These are phyloP conservation scores for Podila epicladia DNA, from an alignment of 192 early-diverging fungal genomes.

Conservation along the genomic window DNA sequence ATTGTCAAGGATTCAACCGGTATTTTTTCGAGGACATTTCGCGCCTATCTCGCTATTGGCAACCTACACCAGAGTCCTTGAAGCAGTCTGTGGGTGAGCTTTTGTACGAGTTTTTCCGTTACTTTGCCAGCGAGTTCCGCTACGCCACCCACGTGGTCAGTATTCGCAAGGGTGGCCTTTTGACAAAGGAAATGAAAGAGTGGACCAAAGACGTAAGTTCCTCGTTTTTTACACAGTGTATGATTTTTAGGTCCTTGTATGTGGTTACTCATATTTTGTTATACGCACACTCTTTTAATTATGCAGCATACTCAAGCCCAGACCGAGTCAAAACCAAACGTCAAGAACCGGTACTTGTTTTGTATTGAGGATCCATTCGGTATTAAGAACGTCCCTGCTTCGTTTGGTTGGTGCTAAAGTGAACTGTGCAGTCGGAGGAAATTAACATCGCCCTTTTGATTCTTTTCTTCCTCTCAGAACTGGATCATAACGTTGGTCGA, in stretches of 20 bases:
- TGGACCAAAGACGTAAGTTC: slow-evolving; percentile 44
- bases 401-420: background rate
- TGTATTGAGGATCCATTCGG: slow-evolving; percentile 50
- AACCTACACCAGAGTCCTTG: slow-evolving; percentile 33
- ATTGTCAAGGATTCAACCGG: slow-evolving; percentile 47
- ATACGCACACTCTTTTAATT: background rate
- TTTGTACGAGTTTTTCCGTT: slow-evolving; percentile 44
- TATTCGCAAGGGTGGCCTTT: slow-evolving; percentile 33
- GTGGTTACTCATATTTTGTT: background rate
- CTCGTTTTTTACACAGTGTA: background rate
- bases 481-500: slow-evolving; percentile 41
- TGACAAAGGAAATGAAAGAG: slow-evolving; percentile 43
- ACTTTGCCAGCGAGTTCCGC: slow-evolving; percentile 46
- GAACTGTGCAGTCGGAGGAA: background rate
- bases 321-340: slow-evolving; percentile 20
- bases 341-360: slow-evolving; percentile 47
- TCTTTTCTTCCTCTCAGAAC: slow-evolving; percentile 12
- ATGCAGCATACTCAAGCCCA: background rate
- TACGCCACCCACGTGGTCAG: slow-evolving; percentile 38
- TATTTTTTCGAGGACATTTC: slow-evolving; percentile 49
- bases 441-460: background rate
- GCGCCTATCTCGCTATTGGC: slow-evolving; percentile 27
- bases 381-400: background rate
- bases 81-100: slow-evolving; percentile 31
- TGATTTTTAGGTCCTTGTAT: background rate